These are phyloP conservation scores for Teratosphaeriaceae sp. DNA, from an alignment of 2,329 filamentous ascomycete genomes.

Conservation along the genomic window DNA sequence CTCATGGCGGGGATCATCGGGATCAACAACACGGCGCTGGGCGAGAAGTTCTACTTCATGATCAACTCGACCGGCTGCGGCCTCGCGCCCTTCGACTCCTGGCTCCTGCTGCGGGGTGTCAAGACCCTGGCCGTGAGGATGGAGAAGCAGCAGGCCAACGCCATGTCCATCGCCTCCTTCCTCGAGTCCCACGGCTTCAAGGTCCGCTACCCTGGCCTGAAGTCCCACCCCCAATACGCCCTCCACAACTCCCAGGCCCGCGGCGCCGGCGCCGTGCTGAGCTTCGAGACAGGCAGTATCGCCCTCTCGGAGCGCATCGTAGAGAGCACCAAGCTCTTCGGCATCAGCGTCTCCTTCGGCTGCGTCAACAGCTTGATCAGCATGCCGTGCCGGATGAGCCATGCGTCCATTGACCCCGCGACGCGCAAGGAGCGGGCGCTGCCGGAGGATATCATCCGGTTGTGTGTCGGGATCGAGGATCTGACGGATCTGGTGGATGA, in stretches of 20 bases:
- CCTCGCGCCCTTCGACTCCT: constrained; percentile 89
- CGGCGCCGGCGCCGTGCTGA: constrained; percentile 87
- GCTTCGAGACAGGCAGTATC: constrained; percentile 90
- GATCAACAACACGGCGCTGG: constrained; percentile 73
- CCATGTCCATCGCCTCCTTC: constrained; percentile 84
- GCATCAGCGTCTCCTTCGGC: constrained; percentile 94
- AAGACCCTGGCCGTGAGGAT: constrained; percentile 97
- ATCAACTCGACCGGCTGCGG: constrained; percentile 97
- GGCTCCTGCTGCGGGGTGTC: constrained; percentile 88
- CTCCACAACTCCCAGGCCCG: constrained; percentile 94
- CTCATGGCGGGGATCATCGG: constrained; percentile 98
- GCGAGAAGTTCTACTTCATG: constrained; percentile 89
- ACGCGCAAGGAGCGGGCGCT: constrained; percentile 82
- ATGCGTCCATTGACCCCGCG: constrained; percentile 95
- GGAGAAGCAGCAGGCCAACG: constrained; percentile 96
- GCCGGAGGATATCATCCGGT: constrained; percentile 91
- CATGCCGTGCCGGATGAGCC: constrained; percentile 99
- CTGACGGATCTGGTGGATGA: constrained; percentile 88
- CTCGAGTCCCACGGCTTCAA: constrained; percentile 87
- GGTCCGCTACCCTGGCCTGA: constrained; percentile 89
- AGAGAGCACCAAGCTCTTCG: constrained; percentile 84
- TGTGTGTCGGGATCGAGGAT: constrained; percentile 97
- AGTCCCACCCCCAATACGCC: constrained; percentile 93
- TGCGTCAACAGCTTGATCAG: constrained; percentile 98
- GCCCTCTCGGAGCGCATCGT: constrained; percentile 84